Evolutionary conservation across 345 rosid genomes (phyloP), one percentile per base, ranked within the genome.

Genomic region (Kernera saxatilis): DNA sequence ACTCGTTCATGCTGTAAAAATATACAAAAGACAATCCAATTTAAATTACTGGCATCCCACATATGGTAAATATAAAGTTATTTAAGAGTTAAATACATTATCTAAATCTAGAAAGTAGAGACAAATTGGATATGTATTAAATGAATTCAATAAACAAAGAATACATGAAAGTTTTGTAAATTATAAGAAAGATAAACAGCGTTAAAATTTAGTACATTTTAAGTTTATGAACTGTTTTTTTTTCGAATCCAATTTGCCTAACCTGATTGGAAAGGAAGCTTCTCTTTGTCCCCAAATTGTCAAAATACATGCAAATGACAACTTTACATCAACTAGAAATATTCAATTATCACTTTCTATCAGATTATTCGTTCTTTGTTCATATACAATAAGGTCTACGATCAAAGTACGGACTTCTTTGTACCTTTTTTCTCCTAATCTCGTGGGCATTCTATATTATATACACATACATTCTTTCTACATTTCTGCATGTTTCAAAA

Each of bases 281-380:
- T 73, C 77, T 18, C 44, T 48, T 27, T 8, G 40, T 19, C 30
- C 46, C 8, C 46, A 57, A 21, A 27, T 39, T 12, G 72, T 66
- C 78, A 30, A 46, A 67, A 58, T 74, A 62, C 78, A 74, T 67
- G 73, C 68, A 67, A 58, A 74, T 51, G 78, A 67, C 78, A 74
- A 55, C 73, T 49, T 59, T 40, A 44, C 18, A 39, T 46, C 59
- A 66, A 57, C 14, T 56, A 25, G 25, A 56, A 25, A 25, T 46
- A 55, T 56, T 33, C 8, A 64, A 63, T 33, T 53, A 36, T 25
- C 39, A 23, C 22, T 29, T 3, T 32, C 6, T 11, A 52, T 18
- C 37, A 32, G 32, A 55, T 64, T 55, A 66, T 37, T 64, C 39
- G 44, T 22, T 55, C 3, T 48, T 48, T 21, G 45, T 57, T 50